Percentiles rank a stretch among this genome's conserved stretches.
These are phyloP conservation scores for Pyrenophora tritici-repentis DNA, from an alignment of 2,329 filamentous ascomycete genomes.

Conservation along the genomic window DNA sequence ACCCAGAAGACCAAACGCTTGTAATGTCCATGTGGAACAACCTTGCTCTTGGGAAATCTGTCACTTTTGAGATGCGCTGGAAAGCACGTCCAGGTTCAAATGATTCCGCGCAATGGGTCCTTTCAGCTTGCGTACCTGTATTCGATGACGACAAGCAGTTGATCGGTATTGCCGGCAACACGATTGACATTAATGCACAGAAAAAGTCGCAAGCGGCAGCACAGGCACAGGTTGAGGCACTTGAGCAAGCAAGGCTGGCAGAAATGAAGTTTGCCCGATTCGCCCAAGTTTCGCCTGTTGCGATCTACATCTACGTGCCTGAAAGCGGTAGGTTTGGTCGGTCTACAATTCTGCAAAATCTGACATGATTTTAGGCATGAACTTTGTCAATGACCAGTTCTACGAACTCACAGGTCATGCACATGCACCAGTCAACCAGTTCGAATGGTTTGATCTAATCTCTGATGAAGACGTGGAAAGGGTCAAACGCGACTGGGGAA, in stretches of 20 bases:
- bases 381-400: conserved; percentile 38
- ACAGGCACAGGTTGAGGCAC: conserved; percentile 30
- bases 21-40: conserved; percentile 42
- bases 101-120: conserved; percentile 32
- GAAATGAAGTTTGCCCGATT: conserved; percentile 36
- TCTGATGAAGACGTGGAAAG: conserved; percentile 26
- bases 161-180: conserved; percentile 39
- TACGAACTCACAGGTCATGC: conserved; percentile 33
- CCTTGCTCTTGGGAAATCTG: conserved; percentile 28
- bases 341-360: neutral
- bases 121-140: conserved; percentile 38
- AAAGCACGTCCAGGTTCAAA: conserved; percentile 24
- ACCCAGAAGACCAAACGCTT: conserved; percentile 30
- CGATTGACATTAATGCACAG: conserved; percentile 40
- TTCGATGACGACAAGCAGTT: conserved; percentile 32
- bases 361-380: conserved; percentile 25
- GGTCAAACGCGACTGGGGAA: conserved; percentile 23
- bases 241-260: conserved; percentile 30
- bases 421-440: conserved; percentile 15
- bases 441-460: conserved; percentile 27
- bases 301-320: conserved; percentile 34
- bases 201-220: conserved; percentile 34
- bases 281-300: conserved; percentile 31
- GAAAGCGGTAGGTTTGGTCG: conserved; percentile 16
- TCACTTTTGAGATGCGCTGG: conserved; percentile 46